Evolutionary conservation across 495 filamentous ascomycete genomes (phyloP).

Genomic region (Penicillium goetzii): DNA sequence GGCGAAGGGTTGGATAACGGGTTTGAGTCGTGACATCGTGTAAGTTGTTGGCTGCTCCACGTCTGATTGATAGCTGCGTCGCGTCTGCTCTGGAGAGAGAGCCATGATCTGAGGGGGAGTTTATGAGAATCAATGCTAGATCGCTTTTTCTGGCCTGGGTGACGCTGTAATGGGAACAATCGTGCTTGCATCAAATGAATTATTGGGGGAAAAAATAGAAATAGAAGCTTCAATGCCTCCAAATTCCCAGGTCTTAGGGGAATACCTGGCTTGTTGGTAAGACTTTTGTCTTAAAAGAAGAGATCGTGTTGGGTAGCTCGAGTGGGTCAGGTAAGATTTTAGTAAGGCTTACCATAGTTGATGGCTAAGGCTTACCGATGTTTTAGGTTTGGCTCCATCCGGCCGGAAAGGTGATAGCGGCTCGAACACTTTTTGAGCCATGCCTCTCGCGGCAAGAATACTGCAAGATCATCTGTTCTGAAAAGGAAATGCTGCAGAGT

Average conservation of each 20-base stretch:
- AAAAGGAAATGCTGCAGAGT: background rate
- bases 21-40: background rate
- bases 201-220: background rate
- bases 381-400: background rate
- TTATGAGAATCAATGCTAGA: background rate
- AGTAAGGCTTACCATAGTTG: conserved; percentile 2
- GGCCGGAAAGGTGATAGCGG: background rate
- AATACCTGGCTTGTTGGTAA: background rate
- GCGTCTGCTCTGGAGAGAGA: background rate
- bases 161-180: too few species aligned
- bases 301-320: background rate
- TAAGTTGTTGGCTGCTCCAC: background rate
- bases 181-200: background rate
- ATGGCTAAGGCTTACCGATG: too few species aligned
- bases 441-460: background rate
- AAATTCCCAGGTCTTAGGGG: background rate
- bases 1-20: background rate
- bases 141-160: background rate
- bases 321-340: background rate
- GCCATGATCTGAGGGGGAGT: background rate
- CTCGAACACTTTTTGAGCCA: background rate
- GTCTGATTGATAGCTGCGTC: background rate
- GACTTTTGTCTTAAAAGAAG: background rate
- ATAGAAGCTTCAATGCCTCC: background rate
- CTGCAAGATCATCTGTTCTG: background rate